Conservation (phyloP, 164 flowering plant genomes). For the Kingdonia uniflora region DNA sequence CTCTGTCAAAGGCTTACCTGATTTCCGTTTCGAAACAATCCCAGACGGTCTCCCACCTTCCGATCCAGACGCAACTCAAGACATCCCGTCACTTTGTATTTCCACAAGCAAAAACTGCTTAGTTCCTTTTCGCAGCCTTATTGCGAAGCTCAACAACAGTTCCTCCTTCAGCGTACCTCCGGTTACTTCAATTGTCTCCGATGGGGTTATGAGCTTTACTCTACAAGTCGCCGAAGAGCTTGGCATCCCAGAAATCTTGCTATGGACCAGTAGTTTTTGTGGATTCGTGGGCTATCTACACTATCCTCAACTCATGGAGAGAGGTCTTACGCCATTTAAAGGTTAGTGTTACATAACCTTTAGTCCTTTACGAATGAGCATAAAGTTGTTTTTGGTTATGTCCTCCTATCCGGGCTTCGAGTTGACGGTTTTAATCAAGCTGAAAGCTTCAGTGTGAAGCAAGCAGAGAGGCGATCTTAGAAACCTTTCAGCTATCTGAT, state of each 20-base stretch:
- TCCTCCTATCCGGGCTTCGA: no score
- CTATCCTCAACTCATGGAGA: slow-evolving; percentile 15
- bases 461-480: no score
- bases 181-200: slow-evolving; percentile 35
- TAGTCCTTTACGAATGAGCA: no score
- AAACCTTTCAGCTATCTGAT: no score
- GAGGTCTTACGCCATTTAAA: slow-evolving; percentile 33
- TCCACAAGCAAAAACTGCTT: slow-evolving; percentile 19
- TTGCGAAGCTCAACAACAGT: slow-evolving; percentile 17
- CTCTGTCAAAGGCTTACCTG: slow-evolving; percentile 17
- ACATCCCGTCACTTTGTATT: slow-evolving; percentile 24
- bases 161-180: slow-evolving; percentile 15
- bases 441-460: no score
- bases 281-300: slow-evolving; percentile 30
- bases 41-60: slow-evolving; percentile 40
- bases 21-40: slow-evolving; percentile 31
- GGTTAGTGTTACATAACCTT: no score
- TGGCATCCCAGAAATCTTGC: slow-evolving; percentile 23
- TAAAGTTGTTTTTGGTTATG: no score
- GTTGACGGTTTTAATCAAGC: no score
- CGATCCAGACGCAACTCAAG: slow-evolving; percentile 30
- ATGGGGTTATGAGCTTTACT: slow-evolving; percentile 36
- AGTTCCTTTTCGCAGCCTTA: slow-evolving; percentile 21
- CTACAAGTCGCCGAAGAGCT: slow-evolving; percentile 29
- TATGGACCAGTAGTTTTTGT: slow-evolving; percentile 41